Base-by-base conservation (phyloP, 768 basidiomycete genomes). In the Kwoniella newhampshirensis region DNA sequence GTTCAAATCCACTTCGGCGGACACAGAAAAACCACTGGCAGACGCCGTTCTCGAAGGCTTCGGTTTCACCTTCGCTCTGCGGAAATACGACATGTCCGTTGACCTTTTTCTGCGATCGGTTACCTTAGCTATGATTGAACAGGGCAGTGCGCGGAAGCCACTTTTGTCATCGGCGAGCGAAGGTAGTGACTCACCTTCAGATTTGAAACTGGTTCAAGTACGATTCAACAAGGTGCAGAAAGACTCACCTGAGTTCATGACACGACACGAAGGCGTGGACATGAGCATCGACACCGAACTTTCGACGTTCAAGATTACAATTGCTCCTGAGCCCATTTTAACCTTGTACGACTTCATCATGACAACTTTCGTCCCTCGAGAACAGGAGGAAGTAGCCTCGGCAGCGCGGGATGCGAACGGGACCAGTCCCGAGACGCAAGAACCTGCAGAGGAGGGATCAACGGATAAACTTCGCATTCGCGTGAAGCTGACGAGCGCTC, bases 301-400 rank as follows among this genome's bases (percentile, higher is more conserved):
- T 36, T 93, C 94, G 3, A 96, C 94, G 0, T 85, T 99, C 73
- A 82, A 93, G 50, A 86, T 98, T 76, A 84, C 85, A 54, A 85
- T 87, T 2, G 87, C 88, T 7, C 92, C 96, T 0, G 90, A 91
- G 70, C 92, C 94, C 12, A 86, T 97, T 40, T 79, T 99, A 35
- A 82, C 87, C 1, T 77, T 97, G 20, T 98, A 97, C 77, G 92
- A 98, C 78, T 97, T 94, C 78, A 84, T 99, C 76, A 93, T 99
- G 87, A 87, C 88, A 2, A 97, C 96, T 0, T 99, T 99, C 76
- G 88, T 91, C 9, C 84, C 87, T 8, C 64, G 80, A 48, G 61
- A 47, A 30, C 55, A 59, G 17, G 41, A 64, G 25, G 20, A 20
- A 37, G 35, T 40, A 15, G 35, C 32, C 26, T 23, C 9, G 21